Evolutionary conservation across 2,329 filamentous ascomycete genomes (phyloP).

Genomic region (Ophiostoma triangulosporum): DNA sequence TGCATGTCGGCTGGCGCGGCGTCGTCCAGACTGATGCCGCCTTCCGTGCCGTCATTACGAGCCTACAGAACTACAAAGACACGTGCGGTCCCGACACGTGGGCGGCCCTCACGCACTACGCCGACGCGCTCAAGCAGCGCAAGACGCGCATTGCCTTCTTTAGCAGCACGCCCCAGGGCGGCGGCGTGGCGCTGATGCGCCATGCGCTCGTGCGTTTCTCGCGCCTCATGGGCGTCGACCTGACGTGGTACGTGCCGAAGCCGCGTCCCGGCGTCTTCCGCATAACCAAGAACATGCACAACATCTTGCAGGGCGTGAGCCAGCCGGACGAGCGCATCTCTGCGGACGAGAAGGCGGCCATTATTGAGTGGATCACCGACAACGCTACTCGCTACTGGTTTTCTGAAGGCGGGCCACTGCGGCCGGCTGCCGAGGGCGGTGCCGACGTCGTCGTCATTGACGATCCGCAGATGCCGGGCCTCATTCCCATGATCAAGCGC

Average conservation of each 20-base stretch:
- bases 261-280: constrained; percentile 67
- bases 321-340: constrained; percentile 50
- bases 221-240: constrained; percentile 50
- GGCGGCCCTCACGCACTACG: constrained; percentile 50
- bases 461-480: constrained; percentile 70
- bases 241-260: constrained; percentile 71
- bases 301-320: constrained; percentile 71
- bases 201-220: constrained; percentile 65
- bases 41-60: constrained; percentile 46
- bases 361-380: constrained; percentile 58
- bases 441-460: constrained; percentile 68
- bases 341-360: constrained; percentile 43
- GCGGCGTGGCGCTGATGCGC: constrained; percentile 69
- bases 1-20: constrained; percentile 54
- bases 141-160: constrained; percentile 65
- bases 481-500: constrained; percentile 63
- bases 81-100: constrained; percentile 52
- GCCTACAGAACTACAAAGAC: constrained; percentile 42
- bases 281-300: constrained; percentile 79
- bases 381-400: constrained; percentile 69
- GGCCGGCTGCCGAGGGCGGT: constrained; percentile 51
- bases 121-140: constrained; percentile 45
- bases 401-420: constrained; percentile 51
- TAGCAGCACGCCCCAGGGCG: constrained; percentile 69
- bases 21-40: constrained; percentile 57